phyloP scores from a whole-genome alignment of 441 rosid genomes.

The Populus hybrid region DNA sequence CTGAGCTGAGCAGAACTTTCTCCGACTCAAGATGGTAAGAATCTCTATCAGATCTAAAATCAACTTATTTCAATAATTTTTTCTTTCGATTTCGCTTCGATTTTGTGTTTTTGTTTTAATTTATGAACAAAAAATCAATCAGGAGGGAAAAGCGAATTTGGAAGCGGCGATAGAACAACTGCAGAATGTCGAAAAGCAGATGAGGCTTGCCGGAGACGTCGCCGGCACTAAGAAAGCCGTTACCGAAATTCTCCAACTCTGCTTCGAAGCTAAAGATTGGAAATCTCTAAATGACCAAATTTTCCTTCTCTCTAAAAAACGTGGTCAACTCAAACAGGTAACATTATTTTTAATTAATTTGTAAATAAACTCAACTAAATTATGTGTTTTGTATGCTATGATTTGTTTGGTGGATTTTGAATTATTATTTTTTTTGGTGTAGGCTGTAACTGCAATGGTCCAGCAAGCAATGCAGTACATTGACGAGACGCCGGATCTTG shows the following conservation, averaged over 20 bases:
- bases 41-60: slow-evolving; percentile 20
- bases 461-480: slow-evolving; percentile 96
- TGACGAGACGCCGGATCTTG: slow-evolving; percentile 91
- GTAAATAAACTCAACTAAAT: background rate
- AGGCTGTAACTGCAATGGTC: slow-evolving; percentile 97
- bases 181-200: slow-evolving; percentile 87
- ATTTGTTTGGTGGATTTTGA: background rate
- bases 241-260: slow-evolving; percentile 68
- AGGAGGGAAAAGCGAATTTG: slow-evolving; percentile 63
- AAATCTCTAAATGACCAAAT: slow-evolving; percentile 84
- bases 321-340: slow-evolving; percentile 99
- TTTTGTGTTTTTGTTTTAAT: slow-evolving; percentile 13
- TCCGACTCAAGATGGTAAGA: slow-evolving; percentile 19
- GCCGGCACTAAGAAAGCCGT: slow-evolving; percentile 79
- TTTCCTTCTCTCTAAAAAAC: slow-evolving; percentile 75
- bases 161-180: slow-evolving; percentile 74
- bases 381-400: background rate
- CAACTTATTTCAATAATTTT: background rate
- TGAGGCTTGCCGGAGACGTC: slow-evolving; percentile 79
- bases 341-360: background rate
- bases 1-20: background rate
- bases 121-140: slow-evolving; percentile 10
- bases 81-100: slow-evolving; percentile 12
- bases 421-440: background rate
- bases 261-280: slow-evolving; percentile 90